Percentiles rank a stretch among this genome's conserved stretches.
These are phyloP conservation scores for Micractinium sp. DNA, from an alignment of 139 green algal species.

Conservation along the genomic window DNA sequence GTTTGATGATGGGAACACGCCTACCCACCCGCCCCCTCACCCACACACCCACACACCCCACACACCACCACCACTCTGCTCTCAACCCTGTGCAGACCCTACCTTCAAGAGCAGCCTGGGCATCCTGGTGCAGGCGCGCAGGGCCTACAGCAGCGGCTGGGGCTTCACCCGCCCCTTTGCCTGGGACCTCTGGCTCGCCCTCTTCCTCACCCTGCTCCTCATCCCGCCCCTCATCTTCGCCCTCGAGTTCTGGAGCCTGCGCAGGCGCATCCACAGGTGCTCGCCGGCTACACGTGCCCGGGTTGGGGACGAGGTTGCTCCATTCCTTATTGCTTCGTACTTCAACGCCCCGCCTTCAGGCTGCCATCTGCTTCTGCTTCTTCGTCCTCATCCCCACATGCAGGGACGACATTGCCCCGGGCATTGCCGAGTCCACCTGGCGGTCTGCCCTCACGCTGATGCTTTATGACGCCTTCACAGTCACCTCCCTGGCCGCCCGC, in stretches of 20 bases:
- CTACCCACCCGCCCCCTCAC: too few species aligned
- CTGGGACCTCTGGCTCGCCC: constrained; percentile 16
- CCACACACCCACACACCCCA: too few species aligned
- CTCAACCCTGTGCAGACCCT: too few species aligned
- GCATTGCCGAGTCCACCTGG: constrained; percentile 14
- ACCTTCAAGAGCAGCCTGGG: neutral
- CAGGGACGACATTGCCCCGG: constrained; percentile 4
- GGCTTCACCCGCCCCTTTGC: constrained; percentile 10
- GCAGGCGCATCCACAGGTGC: constrained; percentile 15
- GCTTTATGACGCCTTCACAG: constrained; percentile 1
- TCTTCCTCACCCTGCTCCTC: constrained; percentile 6
- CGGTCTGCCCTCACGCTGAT: constrained; percentile 9
- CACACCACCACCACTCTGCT: too few species aligned
- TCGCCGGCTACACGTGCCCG: too few species aligned
- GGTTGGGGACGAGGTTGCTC: too few species aligned
- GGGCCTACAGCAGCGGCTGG: neutral
- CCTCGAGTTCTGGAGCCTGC: constrained; percentile 16
- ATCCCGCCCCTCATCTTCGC: constrained; percentile 9
- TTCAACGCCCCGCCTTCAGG: too few species aligned
- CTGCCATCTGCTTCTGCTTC: neutral
- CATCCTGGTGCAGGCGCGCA: neutral
- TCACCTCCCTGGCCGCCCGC: neutral
- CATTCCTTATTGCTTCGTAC: too few species aligned
- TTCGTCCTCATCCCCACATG: neutral
- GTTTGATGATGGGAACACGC: too few species aligned